Evolutionary conservation across 1,284 basidiomycete genomes (phyloP).

Genomic region (Hemileia vastatrix): DNA sequence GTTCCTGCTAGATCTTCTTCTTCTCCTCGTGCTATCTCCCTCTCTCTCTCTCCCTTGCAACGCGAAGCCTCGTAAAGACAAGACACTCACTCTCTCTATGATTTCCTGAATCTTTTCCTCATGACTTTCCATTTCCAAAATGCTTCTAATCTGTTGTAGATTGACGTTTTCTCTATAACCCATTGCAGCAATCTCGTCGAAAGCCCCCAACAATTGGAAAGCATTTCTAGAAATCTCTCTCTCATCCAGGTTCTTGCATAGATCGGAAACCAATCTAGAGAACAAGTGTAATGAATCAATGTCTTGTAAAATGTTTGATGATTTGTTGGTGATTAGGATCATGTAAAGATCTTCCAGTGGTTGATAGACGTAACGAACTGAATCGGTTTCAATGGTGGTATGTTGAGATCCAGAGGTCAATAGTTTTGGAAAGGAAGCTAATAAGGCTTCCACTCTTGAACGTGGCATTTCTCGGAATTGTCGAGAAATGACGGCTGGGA

Average conservation of each 20-base stretch:
- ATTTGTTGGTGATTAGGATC: slow-evolving; percentile 93
- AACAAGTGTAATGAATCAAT: slow-evolving; percentile 92
- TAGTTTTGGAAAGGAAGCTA: slow-evolving; percentile 93
- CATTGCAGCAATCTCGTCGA: slow-evolving; percentile 89
- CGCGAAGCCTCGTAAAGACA: background rate
- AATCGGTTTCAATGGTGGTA: slow-evolving; percentile 86
- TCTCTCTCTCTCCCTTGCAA: too few relatives aligned
- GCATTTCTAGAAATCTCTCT: slow-evolving; percentile 78
- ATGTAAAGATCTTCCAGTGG: slow-evolving; percentile 97
- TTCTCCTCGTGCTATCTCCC: too few relatives aligned
- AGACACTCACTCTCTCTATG: slow-evolving; percentile 65
- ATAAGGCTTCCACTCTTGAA: slow-evolving; percentile 82
- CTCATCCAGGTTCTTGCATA: slow-evolving; percentile 71
- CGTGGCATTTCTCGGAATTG: slow-evolving; percentile 91
- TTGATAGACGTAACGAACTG: slow-evolving; percentile 94
- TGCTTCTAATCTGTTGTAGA: slow-evolving; percentile 77
- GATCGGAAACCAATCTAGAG: slow-evolving; percentile 82
- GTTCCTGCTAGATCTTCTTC: too few relatives aligned
- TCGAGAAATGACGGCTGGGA: slow-evolving; percentile 79
- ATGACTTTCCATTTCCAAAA: slow-evolving; percentile 96
- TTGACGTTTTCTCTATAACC: slow-evolving; percentile 91
- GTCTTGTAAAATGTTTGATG: slow-evolving; percentile 96
- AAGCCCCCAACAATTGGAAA: slow-evolving; percentile 87
- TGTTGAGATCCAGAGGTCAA: slow-evolving; percentile 97
- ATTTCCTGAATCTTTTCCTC: slow-evolving; percentile 99